Evolutionary conservation across 176 grass and related monocot species (phyloP).

Genomic region (Eragrostis curvula): DNA sequence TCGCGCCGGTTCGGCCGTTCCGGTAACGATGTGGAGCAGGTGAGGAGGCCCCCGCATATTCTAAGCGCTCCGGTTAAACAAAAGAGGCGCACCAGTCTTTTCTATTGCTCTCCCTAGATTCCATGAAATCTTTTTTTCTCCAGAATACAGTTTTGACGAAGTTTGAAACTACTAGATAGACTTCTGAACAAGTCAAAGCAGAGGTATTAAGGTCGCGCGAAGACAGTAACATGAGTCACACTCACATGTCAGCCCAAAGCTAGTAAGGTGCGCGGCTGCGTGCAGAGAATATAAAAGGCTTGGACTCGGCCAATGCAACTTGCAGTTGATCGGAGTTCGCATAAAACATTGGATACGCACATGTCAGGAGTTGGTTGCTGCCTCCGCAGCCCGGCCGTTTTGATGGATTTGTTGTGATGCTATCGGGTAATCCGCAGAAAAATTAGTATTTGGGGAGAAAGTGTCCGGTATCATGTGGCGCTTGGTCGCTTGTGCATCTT

Average conservation of each 20-base stretch:
- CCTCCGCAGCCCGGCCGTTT: not conserved
- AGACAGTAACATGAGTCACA: conserved; percentile 42
- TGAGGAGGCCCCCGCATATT: conserved; percentile 21
- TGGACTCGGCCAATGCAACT: conserved; percentile 16
- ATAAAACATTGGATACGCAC: not conserved
- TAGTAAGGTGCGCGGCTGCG: not conserved
- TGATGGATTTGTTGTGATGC: not conserved
- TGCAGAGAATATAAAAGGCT: conserved; percentile 2
- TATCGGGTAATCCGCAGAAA: not conserved
- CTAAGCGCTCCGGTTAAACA: not conserved
- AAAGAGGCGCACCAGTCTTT: conserved; percentile 4
- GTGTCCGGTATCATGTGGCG: conserved; percentile 21
- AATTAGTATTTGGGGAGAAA: not conserved
- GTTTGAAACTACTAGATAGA: not conserved
- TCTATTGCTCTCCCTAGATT: conserved; percentile 6
- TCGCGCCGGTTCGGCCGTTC: not conserved
- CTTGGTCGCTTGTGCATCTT: conserved; percentile 37
- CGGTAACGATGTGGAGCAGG: conserved; percentile 6
- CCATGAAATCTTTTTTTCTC: not conserved
- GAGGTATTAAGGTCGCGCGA: not conserved
- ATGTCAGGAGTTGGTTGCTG: not conserved
- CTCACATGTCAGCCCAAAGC: conserved; percentile 23
- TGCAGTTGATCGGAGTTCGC: not conserved
- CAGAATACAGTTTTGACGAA: not conserved
- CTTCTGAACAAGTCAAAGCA: conserved; percentile 44